A percentile compares a stretch with the other conserved stretches of the same genome.
These are phyloP conservation scores for Arabidopsis hybrid DNA, from an alignment of 441 rosid genomes.

Conservation along the genomic window DNA sequence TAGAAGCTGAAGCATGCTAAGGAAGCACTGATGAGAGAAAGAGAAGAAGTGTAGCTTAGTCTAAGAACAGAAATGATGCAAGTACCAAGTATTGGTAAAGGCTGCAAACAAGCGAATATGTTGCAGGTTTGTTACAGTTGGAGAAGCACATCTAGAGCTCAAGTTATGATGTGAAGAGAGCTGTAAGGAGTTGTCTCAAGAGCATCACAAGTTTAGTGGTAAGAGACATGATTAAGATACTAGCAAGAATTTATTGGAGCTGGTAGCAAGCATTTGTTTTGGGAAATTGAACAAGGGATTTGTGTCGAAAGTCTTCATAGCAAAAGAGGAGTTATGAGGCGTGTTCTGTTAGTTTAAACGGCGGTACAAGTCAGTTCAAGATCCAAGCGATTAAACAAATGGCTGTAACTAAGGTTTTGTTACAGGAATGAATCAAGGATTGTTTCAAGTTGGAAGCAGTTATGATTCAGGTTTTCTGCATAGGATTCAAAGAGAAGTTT, in stretches of 20 bases:
- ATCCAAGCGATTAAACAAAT: not conserved
- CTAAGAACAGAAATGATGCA: not conserved
- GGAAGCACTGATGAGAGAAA: no score
- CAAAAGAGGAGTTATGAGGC: not conserved
- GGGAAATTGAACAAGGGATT: not conserved
- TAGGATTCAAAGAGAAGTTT: not conserved
- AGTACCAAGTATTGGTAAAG: not conserved
- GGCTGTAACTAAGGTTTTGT: not conserved
- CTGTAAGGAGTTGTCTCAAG: not conserved
- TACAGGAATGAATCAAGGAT: not conserved
- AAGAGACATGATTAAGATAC: not conserved
- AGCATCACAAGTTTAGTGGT: not conserved
- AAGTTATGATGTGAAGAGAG: not conserved
- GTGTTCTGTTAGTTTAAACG: not conserved
- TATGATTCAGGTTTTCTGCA: not conserved
- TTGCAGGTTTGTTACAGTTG: not conserved
- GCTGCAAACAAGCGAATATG: not conserved
- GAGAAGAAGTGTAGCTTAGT: no score
- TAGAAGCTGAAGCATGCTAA: no score
- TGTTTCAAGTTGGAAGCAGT: not conserved
- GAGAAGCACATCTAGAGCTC: not conserved
- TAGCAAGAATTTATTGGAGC: not conserved
- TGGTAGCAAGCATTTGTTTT: not conserved
- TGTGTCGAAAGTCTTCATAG: not conserved
- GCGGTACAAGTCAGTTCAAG: constrained; percentile 1